A percentile compares a stretch with the other conserved stretches of the same genome.
phyloP scores from a whole-genome alignment of 768 basidiomycete genomes.

The Fomitopsis serialis region DNA sequence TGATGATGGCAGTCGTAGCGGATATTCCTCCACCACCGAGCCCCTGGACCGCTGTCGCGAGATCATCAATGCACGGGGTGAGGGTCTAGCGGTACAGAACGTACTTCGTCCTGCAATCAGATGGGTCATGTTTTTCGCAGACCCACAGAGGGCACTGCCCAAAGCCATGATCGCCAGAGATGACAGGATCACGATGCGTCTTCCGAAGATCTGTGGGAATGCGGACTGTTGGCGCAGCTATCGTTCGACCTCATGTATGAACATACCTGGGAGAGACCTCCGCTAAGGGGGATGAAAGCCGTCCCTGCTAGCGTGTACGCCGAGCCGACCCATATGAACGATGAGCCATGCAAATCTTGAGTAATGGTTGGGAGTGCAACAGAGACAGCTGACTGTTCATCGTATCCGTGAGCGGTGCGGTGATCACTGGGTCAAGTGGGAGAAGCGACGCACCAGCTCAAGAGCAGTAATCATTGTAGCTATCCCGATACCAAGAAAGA shows the following conservation, averaged over 20 bases:
- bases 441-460: not conserved
- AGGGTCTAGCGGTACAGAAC: too few species aligned
- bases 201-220: slow-evolving; percentile 25
- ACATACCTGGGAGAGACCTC: slow-evolving; percentile 16
- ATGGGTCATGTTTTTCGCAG: slow-evolving; percentile 34
- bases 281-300: slow-evolving; percentile 28
- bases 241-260: not conserved
- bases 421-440: too few species aligned
- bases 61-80: too few species aligned
- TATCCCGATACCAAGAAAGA: not conserved
- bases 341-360: slow-evolving; percentile 10
- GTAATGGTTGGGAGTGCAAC: slow-evolving; percentile 16
- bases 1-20: slow-evolving; percentile 17
- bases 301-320: slow-evolving; percentile 31
- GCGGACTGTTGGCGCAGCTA: not conserved
- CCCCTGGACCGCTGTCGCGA: slow-evolving; percentile 23
- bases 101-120: slow-evolving; percentile 14
- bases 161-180: slow-evolving; percentile 28
- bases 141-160: slow-evolving; percentile 34
- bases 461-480: not conserved
- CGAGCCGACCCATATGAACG: slow-evolving; percentile 20
- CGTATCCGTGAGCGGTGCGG: too few species aligned
- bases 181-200: slow-evolving; percentile 25
- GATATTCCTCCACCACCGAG: slow-evolving; percentile 21
- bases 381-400: slow-evolving; percentile 12